Conservation (phyloP, 805 yeast genomes). For the Candida ulmi region DNA sequence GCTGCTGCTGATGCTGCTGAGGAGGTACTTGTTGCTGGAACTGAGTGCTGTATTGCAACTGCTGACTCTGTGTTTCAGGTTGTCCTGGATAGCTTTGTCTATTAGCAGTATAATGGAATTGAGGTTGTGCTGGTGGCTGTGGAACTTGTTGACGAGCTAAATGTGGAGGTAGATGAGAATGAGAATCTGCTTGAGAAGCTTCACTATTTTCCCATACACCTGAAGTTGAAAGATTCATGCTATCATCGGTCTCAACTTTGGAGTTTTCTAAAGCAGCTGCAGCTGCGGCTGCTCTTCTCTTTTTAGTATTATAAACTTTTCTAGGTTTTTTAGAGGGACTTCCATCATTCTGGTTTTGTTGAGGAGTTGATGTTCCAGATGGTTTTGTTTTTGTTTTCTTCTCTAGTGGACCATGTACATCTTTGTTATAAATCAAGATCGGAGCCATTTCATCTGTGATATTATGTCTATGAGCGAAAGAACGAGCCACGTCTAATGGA, state of each 20-base stretch:
- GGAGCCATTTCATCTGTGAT: conserved; percentile 45
- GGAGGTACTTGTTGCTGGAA: too few relatives aligned
- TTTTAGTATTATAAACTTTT: conserved; percentile 19
- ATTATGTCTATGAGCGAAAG: conserved; percentile 46
- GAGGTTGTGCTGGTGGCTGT: conserved; percentile 4
- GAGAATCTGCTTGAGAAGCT: not conserved
- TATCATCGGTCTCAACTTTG: not conserved
- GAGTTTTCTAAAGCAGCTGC: conserved; percentile 12
- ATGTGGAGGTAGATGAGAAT: not conserved
- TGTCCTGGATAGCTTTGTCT: conserved; percentile 1
- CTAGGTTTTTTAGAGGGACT: conserved; percentile 18
- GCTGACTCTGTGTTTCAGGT: too few relatives aligned
- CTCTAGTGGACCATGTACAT: conserved; percentile 38
- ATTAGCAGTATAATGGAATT: conserved; percentile 3
- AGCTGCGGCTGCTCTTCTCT: conserved; percentile 22
- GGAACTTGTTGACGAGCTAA: conserved; percentile 13
- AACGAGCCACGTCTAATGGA: conserved; percentile 59
- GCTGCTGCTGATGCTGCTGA: conserved; percentile 14
- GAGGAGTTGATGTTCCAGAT: conserved; percentile 7
- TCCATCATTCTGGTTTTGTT: conserved; percentile 8
- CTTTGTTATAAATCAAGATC: conserved; percentile 50
- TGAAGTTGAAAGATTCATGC: not conserved
- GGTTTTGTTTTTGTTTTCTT: conserved; percentile 29
- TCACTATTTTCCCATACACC: not conserved
- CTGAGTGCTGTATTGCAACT: too few relatives aligned